Base-by-base conservation (phyloP, 202 grass and related monocot species). In the Schoenoplectus triqueter region DNA sequence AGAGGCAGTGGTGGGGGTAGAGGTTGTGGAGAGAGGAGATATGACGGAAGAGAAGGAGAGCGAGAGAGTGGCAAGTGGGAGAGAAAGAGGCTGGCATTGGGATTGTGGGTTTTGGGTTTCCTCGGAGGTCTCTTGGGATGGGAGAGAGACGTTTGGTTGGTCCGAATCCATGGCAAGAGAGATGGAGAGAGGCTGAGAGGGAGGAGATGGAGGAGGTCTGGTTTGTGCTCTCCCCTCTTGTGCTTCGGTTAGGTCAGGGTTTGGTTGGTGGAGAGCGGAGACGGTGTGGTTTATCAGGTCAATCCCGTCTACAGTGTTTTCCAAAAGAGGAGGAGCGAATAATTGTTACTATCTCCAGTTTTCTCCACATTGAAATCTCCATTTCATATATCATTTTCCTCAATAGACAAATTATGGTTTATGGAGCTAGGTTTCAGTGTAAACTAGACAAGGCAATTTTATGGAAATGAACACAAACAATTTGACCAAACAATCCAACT, bases 31-130 rank as follows among this genome's bases (percentile, higher is more conserved):
- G 78, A 73, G 90, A 40, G 86, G 83, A 63, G 79, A 67, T 65
- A 88, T 40, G 61, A 80, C 75, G 83, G 83, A 71, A 6, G 85
- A 81, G 83, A 92, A 82, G 2, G 84, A 44, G 72, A 87, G 69
- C 19, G 84, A 80, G 39, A 79, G 64, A 19, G 87, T 45, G 22
- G 87, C 88, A 2, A 85, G 62, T 74, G 87, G 89, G 61, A 95
- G 87, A 63, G 69, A 82, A 63, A 93, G 82, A 2, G 91, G 87
- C 70, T 87, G 84, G 77, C 90, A 90, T 59, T 90, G 85, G 78
- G 92, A 88, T 10, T 73, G 88, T 45, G 86, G 91, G 47, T 86
- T 87, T 14, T 21, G 84, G 11, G 19, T 70, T 15, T 85, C 86
- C 4, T 90, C 86, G 10, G 82, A 80, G 55, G 82, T 40, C 54